A percentile compares a stretch with the other conserved stretches of the same genome.
phyloP scores from a whole-genome alignment of 208 protist genomes.

The Leishmania braziliensis region DNA sequence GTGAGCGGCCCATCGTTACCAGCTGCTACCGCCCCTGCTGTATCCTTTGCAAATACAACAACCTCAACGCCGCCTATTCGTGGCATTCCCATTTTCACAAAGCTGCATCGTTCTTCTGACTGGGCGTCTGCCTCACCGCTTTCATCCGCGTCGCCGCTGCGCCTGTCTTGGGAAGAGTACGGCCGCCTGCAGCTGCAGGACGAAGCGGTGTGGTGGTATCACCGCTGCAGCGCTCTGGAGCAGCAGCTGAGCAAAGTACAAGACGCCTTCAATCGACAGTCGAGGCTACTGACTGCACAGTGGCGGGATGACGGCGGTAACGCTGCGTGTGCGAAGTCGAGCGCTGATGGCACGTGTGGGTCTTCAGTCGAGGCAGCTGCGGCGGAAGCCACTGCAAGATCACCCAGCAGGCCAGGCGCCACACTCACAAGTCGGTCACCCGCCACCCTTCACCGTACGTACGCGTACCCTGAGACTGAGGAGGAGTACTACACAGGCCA shows the following conservation, averaged over 20 bases:
- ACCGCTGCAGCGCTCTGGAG: conserved; percentile 31
- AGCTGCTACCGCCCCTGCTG: not conserved
- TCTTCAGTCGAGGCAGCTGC: not conserved
- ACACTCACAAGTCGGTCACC: conserved; percentile 24
- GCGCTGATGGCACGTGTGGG: not conserved
- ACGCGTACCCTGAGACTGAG: not conserved
- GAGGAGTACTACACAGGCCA: not conserved
- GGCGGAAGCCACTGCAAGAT: not conserved
- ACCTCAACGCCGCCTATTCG: conserved; percentile 9
- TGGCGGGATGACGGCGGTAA: conserved; percentile 5
- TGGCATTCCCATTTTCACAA: conserved; percentile 24
- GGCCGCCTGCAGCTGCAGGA: conserved; percentile 32
- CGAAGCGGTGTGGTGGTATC: conserved; percentile 38
- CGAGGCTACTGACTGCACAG: conserved; percentile 27
- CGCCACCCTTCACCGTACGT: conserved; percentile 15
- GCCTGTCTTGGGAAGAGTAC: conserved; percentile 24
- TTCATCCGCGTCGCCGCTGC: conserved; percentile 12
- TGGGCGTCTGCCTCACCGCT: not conserved
- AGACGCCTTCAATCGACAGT: conserved; percentile 15
- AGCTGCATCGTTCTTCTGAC: not conserved
- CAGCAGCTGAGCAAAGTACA: conserved; percentile 16
- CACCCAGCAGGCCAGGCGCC: not conserved
- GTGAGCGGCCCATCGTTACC: not conserved
- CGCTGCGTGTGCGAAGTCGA: not conserved
- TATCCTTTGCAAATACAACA: not conserved